These are phyloP conservation scores for Paecilomyces variotii DNA, from an alignment of 2,329 filamentous ascomycete species.

Conservation along the genomic window DNA sequence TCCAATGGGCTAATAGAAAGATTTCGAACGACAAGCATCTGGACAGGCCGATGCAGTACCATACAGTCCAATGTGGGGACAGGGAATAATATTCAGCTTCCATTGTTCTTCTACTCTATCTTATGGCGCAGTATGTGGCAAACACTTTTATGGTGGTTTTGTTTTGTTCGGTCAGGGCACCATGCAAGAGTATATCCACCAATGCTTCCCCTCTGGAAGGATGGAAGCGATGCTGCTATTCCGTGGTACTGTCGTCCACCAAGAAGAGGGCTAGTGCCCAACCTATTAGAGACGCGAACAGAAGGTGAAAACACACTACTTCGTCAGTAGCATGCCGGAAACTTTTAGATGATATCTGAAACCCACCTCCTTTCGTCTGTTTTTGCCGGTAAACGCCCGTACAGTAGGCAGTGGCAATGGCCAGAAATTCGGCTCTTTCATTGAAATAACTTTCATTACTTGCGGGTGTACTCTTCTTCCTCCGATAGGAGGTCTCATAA, in stretches of 20 bases:
- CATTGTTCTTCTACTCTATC: not conserved
- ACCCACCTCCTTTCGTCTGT: not conserved
- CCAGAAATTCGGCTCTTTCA: no score
- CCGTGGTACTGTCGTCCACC: not conserved
- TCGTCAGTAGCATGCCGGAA: not conserved
- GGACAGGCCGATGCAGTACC: not conserved
- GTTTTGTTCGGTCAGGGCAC: not conserved
- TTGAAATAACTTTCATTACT: no score
- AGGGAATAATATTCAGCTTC: not conserved
- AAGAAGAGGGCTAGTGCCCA: not conserved
- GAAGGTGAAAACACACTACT: not conserved
- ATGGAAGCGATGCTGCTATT: not conserved
- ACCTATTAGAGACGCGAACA: not conserved
- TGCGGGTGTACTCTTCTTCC: no score
- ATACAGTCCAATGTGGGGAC: not conserved
- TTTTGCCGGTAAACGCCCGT: not conserved
- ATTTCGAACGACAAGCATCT: not conserved
- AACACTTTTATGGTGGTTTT: not conserved
- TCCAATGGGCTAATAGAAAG: not conserved
- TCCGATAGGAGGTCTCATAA: no score
- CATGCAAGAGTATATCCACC: not conserved
- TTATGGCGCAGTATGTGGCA: not conserved
- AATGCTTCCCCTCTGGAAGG: not conserved
- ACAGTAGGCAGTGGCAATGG: not conserved
- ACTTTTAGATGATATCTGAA: not conserved